phyloP scores from a whole-genome alignment of 2,329 filamentous ascomycete species.

The Ceratocystis ficicola region DNA sequence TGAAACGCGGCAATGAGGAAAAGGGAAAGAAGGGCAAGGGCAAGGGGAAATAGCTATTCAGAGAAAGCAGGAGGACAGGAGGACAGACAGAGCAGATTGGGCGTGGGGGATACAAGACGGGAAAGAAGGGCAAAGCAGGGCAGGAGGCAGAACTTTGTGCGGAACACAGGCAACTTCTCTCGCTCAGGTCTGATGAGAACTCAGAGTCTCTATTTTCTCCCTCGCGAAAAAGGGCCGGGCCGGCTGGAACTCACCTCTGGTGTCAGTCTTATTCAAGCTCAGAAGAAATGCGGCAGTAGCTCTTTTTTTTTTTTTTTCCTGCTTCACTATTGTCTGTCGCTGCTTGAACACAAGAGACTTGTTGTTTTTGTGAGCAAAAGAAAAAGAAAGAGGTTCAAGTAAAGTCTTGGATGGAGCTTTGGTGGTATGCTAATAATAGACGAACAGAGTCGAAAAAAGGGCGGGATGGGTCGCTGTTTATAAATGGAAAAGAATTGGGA shows the following conservation, averaged over 20 bases:
- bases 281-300: background rate
- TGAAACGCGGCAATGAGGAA: constrained; percentile 13
- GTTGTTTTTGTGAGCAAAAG: background rate
- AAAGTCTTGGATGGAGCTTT: constrained; percentile 10
- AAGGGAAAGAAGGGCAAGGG: background rate
- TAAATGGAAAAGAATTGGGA: constrained; percentile 9
- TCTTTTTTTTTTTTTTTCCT: background rate
- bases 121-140: constrained; percentile 4
- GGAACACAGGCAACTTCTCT: background rate
- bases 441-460: constrained; percentile 12
- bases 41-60: background rate
- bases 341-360: too few relatives aligned
- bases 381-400: constrained; percentile 8
- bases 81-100: constrained; percentile 11
- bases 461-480: background rate
- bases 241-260: background rate
- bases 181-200: background rate
- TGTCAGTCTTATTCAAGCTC: background rate
- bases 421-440: constrained; percentile 8
- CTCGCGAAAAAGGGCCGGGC: background rate
- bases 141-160: background rate
- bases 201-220: background rate
- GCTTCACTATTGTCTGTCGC: too few relatives aligned
- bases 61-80: constrained; percentile 3
- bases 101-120: background rate